Evolutionary conservation across 2,329 filamentous ascomycete species (phyloP).

Genomic region (Pseudocercospora cruenta): DNA sequence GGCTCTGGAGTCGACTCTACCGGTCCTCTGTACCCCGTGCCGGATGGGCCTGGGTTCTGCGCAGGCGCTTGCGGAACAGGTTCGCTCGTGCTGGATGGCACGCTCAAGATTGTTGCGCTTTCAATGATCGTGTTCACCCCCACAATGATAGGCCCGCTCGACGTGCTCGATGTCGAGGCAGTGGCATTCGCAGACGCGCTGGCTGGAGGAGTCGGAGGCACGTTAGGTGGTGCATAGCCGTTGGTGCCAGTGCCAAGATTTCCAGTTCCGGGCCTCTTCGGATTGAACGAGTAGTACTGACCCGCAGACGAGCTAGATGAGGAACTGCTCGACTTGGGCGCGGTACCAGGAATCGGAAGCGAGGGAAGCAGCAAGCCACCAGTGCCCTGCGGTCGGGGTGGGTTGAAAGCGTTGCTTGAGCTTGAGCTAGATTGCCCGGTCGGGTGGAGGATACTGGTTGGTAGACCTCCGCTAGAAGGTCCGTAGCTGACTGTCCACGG

Average conservation of each 20-base stretch:
- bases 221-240: slow-evolving; percentile 10
- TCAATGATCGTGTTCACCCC: slow-evolving; percentile 39
- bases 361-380: slow-evolving; percentile 8
- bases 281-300: slow-evolving; percentile 12
- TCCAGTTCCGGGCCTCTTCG: not conserved
- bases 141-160: slow-evolving; percentile 37
- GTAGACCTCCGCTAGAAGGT: not conserved
- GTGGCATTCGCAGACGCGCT: slow-evolving; percentile 11
- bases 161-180: slow-evolving; percentile 15
- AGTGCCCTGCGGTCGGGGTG: slow-evolving; percentile 1
- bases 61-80: not conserved
- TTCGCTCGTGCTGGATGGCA: slow-evolving; percentile 7
- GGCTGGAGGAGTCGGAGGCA: slow-evolving; percentile 10
- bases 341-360: slow-evolving; percentile 13
- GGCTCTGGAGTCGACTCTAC: not conserved
- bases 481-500: not conserved
- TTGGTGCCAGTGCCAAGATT: slow-evolving; percentile 13
- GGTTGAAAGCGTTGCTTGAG: not conserved
- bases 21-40: not conserved
- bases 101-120: slow-evolving; percentile 18
- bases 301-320: slow-evolving; percentile 5
- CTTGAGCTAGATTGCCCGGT: slow-evolving; percentile 5
- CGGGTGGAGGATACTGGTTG: not conserved
- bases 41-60: not conserved
- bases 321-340: slow-evolving; percentile 14